Percentiles rank a stretch among this genome's conserved stretches.
phyloP scores from a whole-genome alignment of 2,329 filamentous ascomycete genomes.

The Claviceps sorghi region DNA sequence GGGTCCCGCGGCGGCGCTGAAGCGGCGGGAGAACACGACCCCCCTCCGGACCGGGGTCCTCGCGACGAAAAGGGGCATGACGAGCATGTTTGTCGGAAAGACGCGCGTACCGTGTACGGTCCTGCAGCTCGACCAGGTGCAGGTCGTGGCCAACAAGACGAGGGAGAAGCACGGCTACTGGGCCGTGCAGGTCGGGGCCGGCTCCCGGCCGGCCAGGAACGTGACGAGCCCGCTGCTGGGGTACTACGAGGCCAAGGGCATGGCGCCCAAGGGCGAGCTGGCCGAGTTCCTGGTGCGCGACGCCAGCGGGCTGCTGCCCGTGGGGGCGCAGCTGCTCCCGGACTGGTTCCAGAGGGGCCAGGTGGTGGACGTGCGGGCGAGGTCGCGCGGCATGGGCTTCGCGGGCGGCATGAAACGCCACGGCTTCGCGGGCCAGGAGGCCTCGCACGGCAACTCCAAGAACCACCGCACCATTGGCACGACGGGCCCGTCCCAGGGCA shows the following conservation, averaged over 20 bases:
- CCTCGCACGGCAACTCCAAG: constrained; percentile 88
- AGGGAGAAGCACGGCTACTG: constrained; percentile 72
- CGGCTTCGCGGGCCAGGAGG: constrained; percentile 76
- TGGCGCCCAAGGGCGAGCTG: constrained; percentile 72
- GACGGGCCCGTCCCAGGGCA: constrained; percentile 75
- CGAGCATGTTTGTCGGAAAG: constrained; percentile 69
- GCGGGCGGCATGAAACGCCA: constrained; percentile 96
- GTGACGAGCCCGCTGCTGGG: constrained; percentile 72
- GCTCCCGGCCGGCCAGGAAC: constrained; percentile 58
- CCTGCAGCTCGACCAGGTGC: constrained; percentile 80
- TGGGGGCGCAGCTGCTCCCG: constrained; percentile 66
- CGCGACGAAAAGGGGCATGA: constrained; percentile 91
- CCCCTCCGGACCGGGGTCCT: constrained; percentile 66
- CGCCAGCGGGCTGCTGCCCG: constrained; percentile 54
- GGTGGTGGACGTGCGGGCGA: constrained; percentile 71
- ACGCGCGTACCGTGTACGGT: constrained; percentile 76
- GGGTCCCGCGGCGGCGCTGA: constrained; percentile 45
- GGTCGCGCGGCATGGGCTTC: constrained; percentile 80
- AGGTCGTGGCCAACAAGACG: constrained; percentile 81
- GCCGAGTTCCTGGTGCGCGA: constrained; percentile 76
- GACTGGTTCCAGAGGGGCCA: constrained; percentile 86
- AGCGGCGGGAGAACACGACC: constrained; percentile 42
- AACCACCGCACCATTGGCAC: constrained; percentile 89
- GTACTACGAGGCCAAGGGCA: constrained; percentile 69
- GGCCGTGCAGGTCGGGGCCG: constrained; percentile 79